Evolutionary conservation across 495 filamentous ascomycete species (phyloP), one percentile per base, ranked within the genome.

Genomic region (Penicillium odoratum): DNA sequence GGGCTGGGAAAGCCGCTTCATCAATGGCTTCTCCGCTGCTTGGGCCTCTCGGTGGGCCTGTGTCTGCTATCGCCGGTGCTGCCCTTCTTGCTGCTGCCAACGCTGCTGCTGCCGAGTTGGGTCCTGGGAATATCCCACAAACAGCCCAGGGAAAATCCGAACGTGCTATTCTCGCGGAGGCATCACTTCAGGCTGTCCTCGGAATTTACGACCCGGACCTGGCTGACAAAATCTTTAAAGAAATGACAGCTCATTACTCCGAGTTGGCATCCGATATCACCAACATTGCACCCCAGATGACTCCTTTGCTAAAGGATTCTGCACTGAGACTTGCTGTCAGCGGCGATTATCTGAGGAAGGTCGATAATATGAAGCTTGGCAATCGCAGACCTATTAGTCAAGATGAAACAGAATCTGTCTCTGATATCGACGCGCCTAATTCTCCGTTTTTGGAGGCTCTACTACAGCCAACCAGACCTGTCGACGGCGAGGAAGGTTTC

Each of bases 131-230:
- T 5, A 28, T 28, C 26, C 21, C 21, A 15, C 26, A 48, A 48
- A 26, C 26, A 30, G 7, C 46, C 13, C 46, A 48, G 10, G 26
- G 26, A n/a, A 26, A 26, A 30, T 31, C 46, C 5, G 46, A 48
- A 26, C 46, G 46, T 28, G 46, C 46, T 48, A 26, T 48, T n/a
- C 46, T 48, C 26, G 46, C 46, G 26, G 46, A 48, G 46, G 21
- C 46, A 31, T 31, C 26, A 15, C 26, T 48, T 10, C 46, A 48
- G 46, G 30, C 46, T 30, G 26, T 48, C 10, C 21, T 48, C 21
- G 31, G 46, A 31, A 31, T 48, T 5, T 5, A 28, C 5, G 46
- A 48, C 11, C 8, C 21, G 25, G 46, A 48, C 9, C 25, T 48
- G 26, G n/a, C 26, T 7, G 25, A 48, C 26, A 48, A 16, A 48